Evolutionary conservation across 2,329 filamentous ascomycete species (phyloP).

Genomic region (Aspergillus fischeri): DNA sequence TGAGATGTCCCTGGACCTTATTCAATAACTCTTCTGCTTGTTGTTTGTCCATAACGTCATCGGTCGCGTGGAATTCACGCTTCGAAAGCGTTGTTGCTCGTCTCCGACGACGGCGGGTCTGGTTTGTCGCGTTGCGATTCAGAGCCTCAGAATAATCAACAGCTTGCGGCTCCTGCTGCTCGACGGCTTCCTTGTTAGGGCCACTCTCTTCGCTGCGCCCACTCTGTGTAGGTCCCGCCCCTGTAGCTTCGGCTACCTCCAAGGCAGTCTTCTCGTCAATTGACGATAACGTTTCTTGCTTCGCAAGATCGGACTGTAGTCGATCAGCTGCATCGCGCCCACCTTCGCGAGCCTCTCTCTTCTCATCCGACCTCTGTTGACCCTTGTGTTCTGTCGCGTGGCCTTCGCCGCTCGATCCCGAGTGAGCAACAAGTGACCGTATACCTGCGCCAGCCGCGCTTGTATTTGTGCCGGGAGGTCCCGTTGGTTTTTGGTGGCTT

Average conservation of each 20-base stretch:
- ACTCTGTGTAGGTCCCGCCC: constrained; percentile 20
- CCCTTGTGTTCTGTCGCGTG: constrained; percentile 27
- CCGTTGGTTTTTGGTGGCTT: constrained; percentile 39
- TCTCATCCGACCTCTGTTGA: constrained; percentile 30
- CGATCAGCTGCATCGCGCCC: constrained; percentile 32
- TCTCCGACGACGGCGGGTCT: constrained; percentile 37
- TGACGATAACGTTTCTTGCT: constrained; percentile 28
- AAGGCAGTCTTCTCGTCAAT: constrained; percentile 44
- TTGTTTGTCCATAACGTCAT: constrained; percentile 69
- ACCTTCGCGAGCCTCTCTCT: constrained; percentile 30
- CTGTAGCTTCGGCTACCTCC: constrained; percentile 26
- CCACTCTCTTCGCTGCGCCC: constrained; percentile 22
- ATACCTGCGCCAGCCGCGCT: constrained; percentile 16
- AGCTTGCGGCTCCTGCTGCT: constrained; percentile 27
- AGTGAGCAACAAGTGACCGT: constrained; percentile 21
- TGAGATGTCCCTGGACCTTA: constrained; percentile 80
- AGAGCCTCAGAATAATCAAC: constrained; percentile 40
- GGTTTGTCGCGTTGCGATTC: constrained; percentile 34
- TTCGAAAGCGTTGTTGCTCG: constrained; percentile 45
- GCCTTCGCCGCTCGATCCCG: constrained; percentile 28
- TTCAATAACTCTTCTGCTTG: constrained; percentile 79
- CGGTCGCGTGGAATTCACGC: constrained; percentile 51
- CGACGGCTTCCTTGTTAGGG: constrained; percentile 25
- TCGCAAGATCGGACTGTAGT: constrained; percentile 26
- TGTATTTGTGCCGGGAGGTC: constrained; percentile 34